A percentile compares a stretch with the other conserved stretches of the same genome.
These are phyloP conservation scores for Acidomyces sp. DNA, from an alignment of 495 filamentous ascomycete genomes.

Conservation along the genomic window DNA sequence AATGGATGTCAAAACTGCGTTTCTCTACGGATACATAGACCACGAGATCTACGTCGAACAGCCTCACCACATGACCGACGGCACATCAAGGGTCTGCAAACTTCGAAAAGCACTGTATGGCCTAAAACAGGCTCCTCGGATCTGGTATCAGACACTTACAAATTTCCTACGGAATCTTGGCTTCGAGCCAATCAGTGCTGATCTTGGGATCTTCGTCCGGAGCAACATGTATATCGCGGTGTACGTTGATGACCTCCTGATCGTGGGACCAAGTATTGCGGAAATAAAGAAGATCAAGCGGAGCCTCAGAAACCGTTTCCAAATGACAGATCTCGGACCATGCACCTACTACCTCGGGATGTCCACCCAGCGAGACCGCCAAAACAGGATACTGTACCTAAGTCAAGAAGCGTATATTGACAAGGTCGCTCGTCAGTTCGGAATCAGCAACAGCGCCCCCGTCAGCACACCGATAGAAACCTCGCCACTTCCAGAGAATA, in stretches of 20 bases:
- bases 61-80: constrained; percentile 13
- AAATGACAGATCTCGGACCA: constrained; percentile 27
- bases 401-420: no score
- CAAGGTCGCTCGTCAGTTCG: no score
- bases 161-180: constrained; percentile 25
- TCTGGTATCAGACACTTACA: constrained; percentile 29
- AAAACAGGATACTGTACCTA: no score
- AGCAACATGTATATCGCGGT: constrained; percentile 21
- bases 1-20: no score
- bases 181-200: constrained; percentile 20
- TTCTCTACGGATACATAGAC: constrained; percentile 10
- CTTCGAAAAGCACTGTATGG: constrained; percentile 30
- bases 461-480: no score
- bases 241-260: constrained; percentile 30
- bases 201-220: constrained; percentile 9
- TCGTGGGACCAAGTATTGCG: constrained; percentile 18
- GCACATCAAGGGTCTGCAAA: constrained; percentile 5
- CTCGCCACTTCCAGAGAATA: no score
- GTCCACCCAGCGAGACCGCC: no score
- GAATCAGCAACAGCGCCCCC: no score
- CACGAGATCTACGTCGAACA: constrained; percentile 22
- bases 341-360: constrained; percentile 30
- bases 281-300: constrained; percentile 25
- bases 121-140: constrained; percentile 30
- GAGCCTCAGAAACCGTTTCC: constrained; percentile 20